phyloP scores from a whole-genome alignment of 768 basidiomycete species.

The Mrakia gelida region DNA sequence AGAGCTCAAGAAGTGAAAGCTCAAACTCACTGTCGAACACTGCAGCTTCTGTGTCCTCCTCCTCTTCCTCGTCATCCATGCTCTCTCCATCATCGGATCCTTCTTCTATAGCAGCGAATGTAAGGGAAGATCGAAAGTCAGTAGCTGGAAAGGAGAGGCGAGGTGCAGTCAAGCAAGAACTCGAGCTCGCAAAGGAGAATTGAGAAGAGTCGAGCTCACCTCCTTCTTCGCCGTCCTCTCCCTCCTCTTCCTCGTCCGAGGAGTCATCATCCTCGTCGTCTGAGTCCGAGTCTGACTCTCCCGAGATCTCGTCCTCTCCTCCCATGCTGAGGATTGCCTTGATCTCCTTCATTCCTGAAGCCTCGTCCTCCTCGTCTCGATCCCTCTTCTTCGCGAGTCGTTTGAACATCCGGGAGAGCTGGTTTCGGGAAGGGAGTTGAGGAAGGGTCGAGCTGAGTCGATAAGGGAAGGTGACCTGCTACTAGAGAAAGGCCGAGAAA shows the following conservation, averaged over 20 bases:
- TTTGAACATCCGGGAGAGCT: constrained; percentile 16
- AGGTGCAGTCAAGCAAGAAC: not conserved
- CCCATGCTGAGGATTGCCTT: constrained; percentile 29
- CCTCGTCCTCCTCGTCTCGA: constrained; percentile 43
- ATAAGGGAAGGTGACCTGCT: constrained; percentile 47
- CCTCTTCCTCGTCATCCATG: constrained; percentile 4
- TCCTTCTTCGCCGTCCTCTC: constrained; percentile 29
- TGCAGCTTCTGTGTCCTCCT: not conserved
- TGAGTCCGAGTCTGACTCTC: constrained; percentile 29
- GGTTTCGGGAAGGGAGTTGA: not conserved
- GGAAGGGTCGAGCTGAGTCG: not conserved
- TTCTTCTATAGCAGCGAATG: not conserved
- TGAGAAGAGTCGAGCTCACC: constrained; percentile 12
- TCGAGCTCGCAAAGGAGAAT: not conserved
- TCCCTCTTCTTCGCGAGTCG: constrained; percentile 31
- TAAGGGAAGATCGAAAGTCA: not conserved
- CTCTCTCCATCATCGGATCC: constrained; percentile 3
- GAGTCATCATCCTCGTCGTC: constrained; percentile 32
- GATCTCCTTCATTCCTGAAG: constrained; percentile 29
- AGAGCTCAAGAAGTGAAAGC: not conserved
- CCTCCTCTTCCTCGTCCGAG: constrained; percentile 34
- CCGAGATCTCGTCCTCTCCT: constrained; percentile 32
- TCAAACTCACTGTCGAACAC: constrained; percentile 18
- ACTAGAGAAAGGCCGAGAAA: constrained; percentile 41
- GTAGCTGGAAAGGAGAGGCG: not conserved